Evolutionary conservation across 225 moss, liverwort and hornwort genomes (phyloP).

Genomic region (Antitrichia curtipendula): DNA sequence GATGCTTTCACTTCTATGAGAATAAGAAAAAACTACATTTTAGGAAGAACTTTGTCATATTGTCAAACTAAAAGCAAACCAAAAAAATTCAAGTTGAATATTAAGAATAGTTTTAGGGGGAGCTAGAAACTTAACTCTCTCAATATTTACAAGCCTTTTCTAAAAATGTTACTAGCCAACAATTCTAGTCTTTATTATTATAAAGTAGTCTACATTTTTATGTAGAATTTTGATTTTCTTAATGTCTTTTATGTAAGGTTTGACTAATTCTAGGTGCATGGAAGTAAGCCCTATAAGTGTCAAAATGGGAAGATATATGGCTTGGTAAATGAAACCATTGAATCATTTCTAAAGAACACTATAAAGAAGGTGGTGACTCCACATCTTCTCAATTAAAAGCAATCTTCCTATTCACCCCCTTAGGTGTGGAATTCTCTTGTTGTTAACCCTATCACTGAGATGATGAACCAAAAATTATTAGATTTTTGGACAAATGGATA

Average conservation of each 20-base stretch:
- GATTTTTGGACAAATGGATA: not conserved
- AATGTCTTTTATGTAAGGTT: not conserved
- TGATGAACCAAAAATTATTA: not conserved
- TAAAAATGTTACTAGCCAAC: no score
- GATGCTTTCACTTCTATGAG: no score
- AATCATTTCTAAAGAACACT: not conserved
- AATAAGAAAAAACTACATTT: no score
- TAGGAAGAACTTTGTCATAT: no score
- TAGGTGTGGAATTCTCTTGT: not conserved
- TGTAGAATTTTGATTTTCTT: not conserved
- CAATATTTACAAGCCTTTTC: no score
- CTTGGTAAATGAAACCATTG: not conserved
- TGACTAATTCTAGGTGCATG: not conserved
- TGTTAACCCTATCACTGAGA: not conserved
- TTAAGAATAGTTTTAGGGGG: no score
- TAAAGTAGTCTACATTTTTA: fast-evolving
- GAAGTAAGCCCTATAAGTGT: fast-evolving
- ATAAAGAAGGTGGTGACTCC: not conserved
- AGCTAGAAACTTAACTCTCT: no score
- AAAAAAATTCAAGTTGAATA: no score
- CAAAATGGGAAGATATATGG: fast-evolving
- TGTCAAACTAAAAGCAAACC: no score
- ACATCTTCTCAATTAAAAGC: not conserved
- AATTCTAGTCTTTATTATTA: no score
- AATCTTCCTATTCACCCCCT: not conserved